phyloP scores from a whole-genome alignment of 2,329 filamentous ascomycete species.

The Pseudohalonectria lignicola region DNA sequence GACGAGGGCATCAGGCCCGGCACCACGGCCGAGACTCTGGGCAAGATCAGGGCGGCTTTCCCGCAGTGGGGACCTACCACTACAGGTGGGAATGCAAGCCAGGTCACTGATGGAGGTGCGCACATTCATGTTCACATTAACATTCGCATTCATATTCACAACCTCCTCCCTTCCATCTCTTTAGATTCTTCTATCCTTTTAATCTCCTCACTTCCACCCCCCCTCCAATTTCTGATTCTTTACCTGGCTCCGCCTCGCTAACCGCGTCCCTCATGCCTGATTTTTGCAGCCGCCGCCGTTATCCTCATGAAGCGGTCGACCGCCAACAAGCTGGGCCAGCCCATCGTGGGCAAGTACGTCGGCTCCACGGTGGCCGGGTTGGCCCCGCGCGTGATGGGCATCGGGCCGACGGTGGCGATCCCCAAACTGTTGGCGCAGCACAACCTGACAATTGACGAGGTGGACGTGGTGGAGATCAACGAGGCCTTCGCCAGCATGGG shows the following conservation, averaged over 20 bases:
- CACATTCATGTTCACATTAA: too few relatives aligned
- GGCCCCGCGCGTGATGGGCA: slow-evolving; percentile 92
- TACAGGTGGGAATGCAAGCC: slow-evolving; percentile 87
- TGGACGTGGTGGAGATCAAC: slow-evolving; percentile 89
- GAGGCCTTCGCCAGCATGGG: slow-evolving; percentile 98
- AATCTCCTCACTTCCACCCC: too few relatives aligned
- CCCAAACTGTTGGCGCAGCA: slow-evolving; percentile 77
- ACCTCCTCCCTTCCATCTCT: too few relatives aligned
- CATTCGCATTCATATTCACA: too few relatives aligned
- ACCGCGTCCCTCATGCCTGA: too few relatives aligned
- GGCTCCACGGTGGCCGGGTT: slow-evolving; percentile 85
- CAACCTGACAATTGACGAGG: slow-evolving; percentile 67
- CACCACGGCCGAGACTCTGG: slow-evolving; percentile 72
- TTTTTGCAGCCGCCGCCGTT: slow-evolving; percentile 28
- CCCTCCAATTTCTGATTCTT: too few relatives aligned
- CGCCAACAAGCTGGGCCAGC: slow-evolving; percentile 75
- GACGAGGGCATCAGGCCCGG: slow-evolving; percentile 89
- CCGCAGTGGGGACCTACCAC: slow-evolving; percentile 77
- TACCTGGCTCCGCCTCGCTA: too few relatives aligned
- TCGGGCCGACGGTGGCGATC: slow-evolving; percentile 64
- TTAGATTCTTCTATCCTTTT: too few relatives aligned
- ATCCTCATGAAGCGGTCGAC: slow-evolving; percentile 91
- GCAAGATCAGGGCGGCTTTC: slow-evolving; percentile 85
- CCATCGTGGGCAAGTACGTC: slow-evolving; percentile 90
- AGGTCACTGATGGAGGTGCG: slow-evolving; percentile 82